phyloP scores from a whole-genome alignment of 208 protist genomes.

The Angomonas ambiguus region DNA sequence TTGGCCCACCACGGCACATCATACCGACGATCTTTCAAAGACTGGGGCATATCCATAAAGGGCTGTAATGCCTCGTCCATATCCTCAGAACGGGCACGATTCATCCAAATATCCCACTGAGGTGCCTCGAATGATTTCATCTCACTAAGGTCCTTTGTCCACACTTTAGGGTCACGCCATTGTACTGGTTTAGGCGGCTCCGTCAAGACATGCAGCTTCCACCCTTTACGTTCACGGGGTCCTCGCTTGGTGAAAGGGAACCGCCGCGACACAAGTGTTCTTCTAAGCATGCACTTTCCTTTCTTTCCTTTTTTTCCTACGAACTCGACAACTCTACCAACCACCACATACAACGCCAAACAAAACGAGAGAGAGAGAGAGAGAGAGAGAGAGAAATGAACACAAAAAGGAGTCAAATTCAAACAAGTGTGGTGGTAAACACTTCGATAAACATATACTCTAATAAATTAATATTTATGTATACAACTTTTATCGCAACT shows the following conservation, averaged over 20 bases:
- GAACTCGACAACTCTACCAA: no score
- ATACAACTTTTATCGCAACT: no score
- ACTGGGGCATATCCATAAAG: conserved; percentile 94
- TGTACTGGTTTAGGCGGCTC: conserved; percentile 86
- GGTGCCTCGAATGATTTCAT: conserved; percentile 92
- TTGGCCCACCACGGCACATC: conserved; percentile 93
- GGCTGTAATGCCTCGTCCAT: conserved; percentile 91
- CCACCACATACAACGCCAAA: neutral
- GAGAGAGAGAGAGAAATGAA: conserved; percentile 15
- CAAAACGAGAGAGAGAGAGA: conserved; percentile 7
- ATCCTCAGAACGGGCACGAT: conserved; percentile 79
- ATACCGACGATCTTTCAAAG: conserved; percentile 87
- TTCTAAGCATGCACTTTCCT: conserved; percentile 46
- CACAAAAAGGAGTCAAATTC: neutral
- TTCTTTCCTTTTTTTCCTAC: neutral
- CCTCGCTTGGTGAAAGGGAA: conserved; percentile 88
- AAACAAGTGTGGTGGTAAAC: neutral
- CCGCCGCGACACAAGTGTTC: conserved; percentile 44
- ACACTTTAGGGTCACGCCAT: conserved; percentile 91
- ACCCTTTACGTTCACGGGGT: conserved; percentile 84
- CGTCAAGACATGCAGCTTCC: conserved; percentile 89
- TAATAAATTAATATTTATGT: no score
- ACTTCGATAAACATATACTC: no score
- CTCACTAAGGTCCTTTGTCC: conserved; percentile 82
- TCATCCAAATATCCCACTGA: conserved; percentile 90